A percentile compares a stretch with the other conserved stretches of the same genome.
Conservation (phyloP, 306 rosid species). For the Alnus glutinosa region DNA sequence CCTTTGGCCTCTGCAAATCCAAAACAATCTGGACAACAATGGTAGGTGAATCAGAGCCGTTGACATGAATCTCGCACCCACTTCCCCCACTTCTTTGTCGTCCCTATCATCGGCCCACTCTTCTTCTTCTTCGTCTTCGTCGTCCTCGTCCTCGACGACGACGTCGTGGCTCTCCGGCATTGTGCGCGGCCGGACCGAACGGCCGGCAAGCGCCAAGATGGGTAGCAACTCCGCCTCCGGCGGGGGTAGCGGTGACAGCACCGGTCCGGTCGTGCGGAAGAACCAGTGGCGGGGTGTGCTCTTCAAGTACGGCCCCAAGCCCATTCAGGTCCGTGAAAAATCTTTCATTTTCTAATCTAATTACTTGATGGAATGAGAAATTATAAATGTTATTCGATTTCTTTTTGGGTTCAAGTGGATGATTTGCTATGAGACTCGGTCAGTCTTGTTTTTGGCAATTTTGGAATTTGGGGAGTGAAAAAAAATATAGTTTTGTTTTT, state of each 20-base stretch:
- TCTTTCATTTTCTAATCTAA: background rate
- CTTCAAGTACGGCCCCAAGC: conserved; percentile 91
- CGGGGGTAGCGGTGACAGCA: conserved; percentile 29
- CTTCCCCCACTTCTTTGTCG: conserved; percentile 40
- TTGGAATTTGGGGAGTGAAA: background rate
- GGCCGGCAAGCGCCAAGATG: conserved; percentile 50
- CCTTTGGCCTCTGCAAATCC: background rate
- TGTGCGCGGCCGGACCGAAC: conserved; percentile 75
- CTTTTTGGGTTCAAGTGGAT: background rate
- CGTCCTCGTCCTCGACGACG: conserved; percentile 51
- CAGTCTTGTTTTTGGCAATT: background rate
- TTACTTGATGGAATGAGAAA: background rate
- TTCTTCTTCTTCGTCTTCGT: conserved; percentile 26
- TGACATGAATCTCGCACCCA: conserved; percentile 57
- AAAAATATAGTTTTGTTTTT: background rate
- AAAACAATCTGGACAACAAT: background rate
- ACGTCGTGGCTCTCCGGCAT: conserved; percentile 89
- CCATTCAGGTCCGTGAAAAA: conserved; percentile 70
- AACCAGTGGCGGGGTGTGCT: conserved; percentile 79
- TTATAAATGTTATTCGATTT: background rate
- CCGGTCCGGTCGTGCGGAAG: conserved; percentile 64
- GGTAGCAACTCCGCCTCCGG: conserved; percentile 31
- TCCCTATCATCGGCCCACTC: conserved; percentile 18
- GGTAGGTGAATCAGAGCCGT: conserved; percentile 19
- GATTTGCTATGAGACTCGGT: conserved; percentile 1